Conservation (phyloP, 2,329 filamentous ascomycete species). For the Pestalotiopsis sp. region DNA sequence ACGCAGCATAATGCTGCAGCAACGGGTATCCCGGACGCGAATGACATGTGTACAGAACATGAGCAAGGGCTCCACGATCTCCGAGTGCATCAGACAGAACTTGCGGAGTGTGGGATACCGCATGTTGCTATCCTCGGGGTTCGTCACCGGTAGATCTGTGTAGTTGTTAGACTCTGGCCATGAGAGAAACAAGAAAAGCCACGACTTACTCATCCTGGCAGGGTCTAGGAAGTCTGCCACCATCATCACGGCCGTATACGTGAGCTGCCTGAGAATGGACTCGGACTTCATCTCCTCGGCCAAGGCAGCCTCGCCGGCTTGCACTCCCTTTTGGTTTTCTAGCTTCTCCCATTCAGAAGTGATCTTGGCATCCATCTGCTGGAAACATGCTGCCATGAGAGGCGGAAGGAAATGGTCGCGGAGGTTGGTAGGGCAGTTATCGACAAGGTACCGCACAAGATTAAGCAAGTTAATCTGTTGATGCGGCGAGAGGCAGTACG, state of each 20-base stretch:
- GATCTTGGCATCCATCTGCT: constrained; percentile 86
- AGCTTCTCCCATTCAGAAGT: constrained; percentile 84
- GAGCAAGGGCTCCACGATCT: constrained; percentile 84
- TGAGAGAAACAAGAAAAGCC: neutral
- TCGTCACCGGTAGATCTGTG: constrained; percentile 15
- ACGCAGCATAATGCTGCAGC: constrained; percentile 81
- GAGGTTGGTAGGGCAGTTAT: constrained; percentile 83
- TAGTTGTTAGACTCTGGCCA: constrained; percentile 31
- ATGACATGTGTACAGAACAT: constrained; percentile 91
- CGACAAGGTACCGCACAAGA: constrained; percentile 83
- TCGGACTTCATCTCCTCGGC: constrained; percentile 98
- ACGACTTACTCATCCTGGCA: constrained; percentile 59
- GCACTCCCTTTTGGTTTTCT: constrained; percentile 61
- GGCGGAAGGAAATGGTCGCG: constrained; percentile 82
- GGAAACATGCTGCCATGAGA: constrained; percentile 79
- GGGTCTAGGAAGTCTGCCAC: constrained; percentile 88
- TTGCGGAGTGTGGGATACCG: constrained; percentile 68
- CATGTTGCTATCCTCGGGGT: constrained; percentile 27
- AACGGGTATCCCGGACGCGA: constrained; percentile 85
- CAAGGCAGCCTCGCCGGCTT: constrained; percentile 74
- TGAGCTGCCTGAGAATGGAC: constrained; percentile 90
- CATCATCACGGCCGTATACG: constrained; percentile 89
- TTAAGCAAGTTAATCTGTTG: constrained; percentile 94
- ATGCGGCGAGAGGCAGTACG: constrained; percentile 82
- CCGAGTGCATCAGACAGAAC: constrained; percentile 78